Evolutionary conservation across 2,329 filamentous ascomycete species (phyloP).

Genomic region (Botrytis porri): DNA sequence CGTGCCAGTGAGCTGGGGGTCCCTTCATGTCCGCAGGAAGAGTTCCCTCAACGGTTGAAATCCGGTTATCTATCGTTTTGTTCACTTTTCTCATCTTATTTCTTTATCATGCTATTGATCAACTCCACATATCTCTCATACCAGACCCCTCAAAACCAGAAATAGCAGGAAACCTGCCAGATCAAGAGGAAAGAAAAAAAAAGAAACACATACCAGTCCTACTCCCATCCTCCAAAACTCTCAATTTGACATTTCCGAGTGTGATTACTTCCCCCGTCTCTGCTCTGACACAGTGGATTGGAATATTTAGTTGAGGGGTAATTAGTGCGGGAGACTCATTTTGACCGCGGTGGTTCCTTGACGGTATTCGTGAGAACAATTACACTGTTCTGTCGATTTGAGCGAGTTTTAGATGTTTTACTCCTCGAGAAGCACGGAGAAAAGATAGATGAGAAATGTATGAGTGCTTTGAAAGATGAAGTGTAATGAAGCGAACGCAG

Average conservation of each 20-base stretch:
- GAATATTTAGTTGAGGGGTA: not conserved
- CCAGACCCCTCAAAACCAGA: accelerated
- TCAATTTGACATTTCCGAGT: not conserved
- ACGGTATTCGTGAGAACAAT: not conserved
- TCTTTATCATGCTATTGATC: not conserved
- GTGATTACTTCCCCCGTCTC: not conserved
- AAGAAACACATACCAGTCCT: not conserved
- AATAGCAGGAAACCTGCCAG: accelerated
- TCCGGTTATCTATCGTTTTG: not conserved
- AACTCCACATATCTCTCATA: not conserved
- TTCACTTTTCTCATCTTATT: not conserved
- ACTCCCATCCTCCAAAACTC: conserved; percentile 7
- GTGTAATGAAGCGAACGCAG: accelerated
- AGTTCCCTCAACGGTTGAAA: conserved; percentile 1
- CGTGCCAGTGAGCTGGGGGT: conserved; percentile 15
- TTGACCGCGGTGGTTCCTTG: not conserved
- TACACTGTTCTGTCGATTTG: not conserved
- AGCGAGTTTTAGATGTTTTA: accelerated
- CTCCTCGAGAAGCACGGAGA: accelerated
- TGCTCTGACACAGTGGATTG: not conserved
- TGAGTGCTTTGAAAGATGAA: not conserved
- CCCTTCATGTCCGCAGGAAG: not conserved
- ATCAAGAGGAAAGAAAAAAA: not conserved
- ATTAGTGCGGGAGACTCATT: not conserved
- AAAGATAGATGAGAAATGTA: no score